Evolutionary conservation across 169 alveolate species (phyloP).

Genomic region (Babesia gibsoni): DNA sequence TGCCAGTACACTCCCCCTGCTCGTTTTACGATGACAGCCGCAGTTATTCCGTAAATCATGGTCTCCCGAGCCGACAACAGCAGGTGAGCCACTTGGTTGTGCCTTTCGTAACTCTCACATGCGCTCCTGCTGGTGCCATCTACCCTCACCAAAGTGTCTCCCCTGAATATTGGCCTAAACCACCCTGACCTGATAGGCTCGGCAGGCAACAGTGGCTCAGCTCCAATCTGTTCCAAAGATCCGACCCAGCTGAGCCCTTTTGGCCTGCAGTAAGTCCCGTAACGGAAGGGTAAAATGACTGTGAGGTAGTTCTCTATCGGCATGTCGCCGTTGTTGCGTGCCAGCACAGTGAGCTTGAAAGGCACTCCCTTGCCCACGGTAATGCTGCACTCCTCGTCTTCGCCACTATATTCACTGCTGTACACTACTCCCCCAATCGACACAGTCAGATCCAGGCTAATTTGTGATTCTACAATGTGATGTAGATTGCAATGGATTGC

Average conservation of each 20-base stretch:
- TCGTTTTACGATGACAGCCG: conserved; percentile 12
- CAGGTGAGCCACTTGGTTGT: conserved; percentile 14
- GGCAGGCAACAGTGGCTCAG: background rate
- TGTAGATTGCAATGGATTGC: conserved; percentile 11
- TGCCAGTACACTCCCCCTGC: conserved; percentile 32
- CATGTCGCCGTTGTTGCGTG: conserved; percentile 26
- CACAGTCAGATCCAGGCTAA: conserved; percentile 11
- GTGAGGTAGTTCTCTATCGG: conserved; percentile 21
- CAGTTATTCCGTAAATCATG: conserved; percentile 13
- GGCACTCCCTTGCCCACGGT: background rate
- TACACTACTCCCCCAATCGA: background rate
- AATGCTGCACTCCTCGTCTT: background rate
- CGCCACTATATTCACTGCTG: background rate
- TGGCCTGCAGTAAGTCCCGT: conserved; percentile 2
- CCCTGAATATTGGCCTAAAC: background rate
- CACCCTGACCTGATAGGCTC: background rate
- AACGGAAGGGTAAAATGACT: conserved; percentile 15
- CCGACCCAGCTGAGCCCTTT: conserved; percentile 27
- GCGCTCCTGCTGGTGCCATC: background rate
- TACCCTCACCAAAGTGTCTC: background rate
- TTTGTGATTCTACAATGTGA: conserved; percentile 14
- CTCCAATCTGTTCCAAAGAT: conserved; percentile 36
- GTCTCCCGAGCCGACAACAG: conserved; percentile 1
- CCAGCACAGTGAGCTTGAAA: conserved; percentile 19
- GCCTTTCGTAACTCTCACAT: background rate